Base-by-base conservation (phyloP, 129 eudicot genomes). In the Centrapalus pauciflorus region DNA sequence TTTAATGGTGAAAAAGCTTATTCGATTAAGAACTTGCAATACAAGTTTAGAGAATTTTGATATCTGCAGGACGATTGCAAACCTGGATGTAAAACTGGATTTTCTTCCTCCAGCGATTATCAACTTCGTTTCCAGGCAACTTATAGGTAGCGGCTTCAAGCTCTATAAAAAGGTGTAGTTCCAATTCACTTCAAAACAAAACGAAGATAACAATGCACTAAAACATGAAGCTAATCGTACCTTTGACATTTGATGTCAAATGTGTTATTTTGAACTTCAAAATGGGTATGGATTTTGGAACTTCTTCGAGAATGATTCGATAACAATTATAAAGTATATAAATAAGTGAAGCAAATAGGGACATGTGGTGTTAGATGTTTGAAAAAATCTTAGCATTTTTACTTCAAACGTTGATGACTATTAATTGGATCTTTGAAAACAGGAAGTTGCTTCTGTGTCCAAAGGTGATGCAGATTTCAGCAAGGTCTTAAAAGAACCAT, bases 91-190 rank as follows among this genome's bases (percentile, higher is more conserved):
- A 48, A 93, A 93, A 69, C 77, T 93, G 54, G 95, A 93, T 73
- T 86, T 93, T 84, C 70, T 93, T 64, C 99, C 99, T 64, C 96
- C 99, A 16, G 71, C 95, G 50, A 67, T 93, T 26, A 93, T 93
- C 61, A 93, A 93, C 81, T 93, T 93, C 41, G 65, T 89, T 62
- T 77, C 99, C n/a, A 82, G 99, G 76, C 99, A 93, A 81, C 78
- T 93, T 70, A 74, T 93, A 71, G 99, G 99, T 51, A 86, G 90
- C 77, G 96, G 96, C 55, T 93, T 93, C 90, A 88, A 79, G 90
- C 95, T 88, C 79, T 93, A 81, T 77, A 80, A 93, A 79, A 93
- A 93, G 96, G 99, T 93, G 69, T 65, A 67, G 50, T 66, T 55
- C 75, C 66, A 73, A 63, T 24, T 43, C 61, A 65, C 50, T 66